Conservation (phyloP, 2,329 filamentous ascomycete genomes). For the Hypoxylon sp. region DNA sequence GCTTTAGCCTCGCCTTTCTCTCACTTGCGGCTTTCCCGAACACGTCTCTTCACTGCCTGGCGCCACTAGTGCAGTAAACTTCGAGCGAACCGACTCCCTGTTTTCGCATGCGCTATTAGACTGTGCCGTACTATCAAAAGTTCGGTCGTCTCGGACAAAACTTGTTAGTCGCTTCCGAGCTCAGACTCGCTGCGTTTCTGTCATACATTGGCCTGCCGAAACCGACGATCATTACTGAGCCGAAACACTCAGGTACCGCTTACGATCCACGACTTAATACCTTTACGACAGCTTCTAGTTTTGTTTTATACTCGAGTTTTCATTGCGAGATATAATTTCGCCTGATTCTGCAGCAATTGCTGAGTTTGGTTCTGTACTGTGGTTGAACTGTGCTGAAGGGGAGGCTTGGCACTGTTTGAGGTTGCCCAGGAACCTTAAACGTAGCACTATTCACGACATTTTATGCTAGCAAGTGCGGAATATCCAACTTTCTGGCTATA, state of each 20-base stretch:
- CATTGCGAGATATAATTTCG: conserved; percentile 7
- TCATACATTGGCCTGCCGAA: conserved; percentile 54
- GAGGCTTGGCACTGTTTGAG: conserved; percentile 6
- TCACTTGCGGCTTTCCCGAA: conserved; percentile 10
- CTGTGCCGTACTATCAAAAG: conserved; percentile 20
- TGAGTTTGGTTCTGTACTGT: conserved; percentile 1
- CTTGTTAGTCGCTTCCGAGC: conserved; percentile 34
- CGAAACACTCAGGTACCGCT: conserved; percentile 54
- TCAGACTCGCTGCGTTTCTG: conserved; percentile 43
- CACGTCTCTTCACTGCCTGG: conserved; percentile 13
- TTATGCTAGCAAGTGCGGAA: conserved; percentile 5
- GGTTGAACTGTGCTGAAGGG: conserved; percentile 27
- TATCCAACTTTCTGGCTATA: conserved; percentile 13
- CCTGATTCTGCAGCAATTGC: conserved; percentile 2
- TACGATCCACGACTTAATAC: conserved; percentile 33
- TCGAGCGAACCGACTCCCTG: conserved; percentile 21
- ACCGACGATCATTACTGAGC: conserved; percentile 58
- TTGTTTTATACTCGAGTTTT: conserved; percentile 9
- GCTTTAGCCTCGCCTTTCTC: conserved; percentile 27
- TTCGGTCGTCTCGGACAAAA: conserved; percentile 33
- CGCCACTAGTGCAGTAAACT: conserved; percentile 12
- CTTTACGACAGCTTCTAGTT: conserved; percentile 31
- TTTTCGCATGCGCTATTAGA: conserved; percentile 23
- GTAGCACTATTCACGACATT: background rate
- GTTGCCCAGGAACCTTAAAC: background rate